A percentile compares a stretch with the other conserved stretches of the same genome.
phyloP scores from a whole-genome alignment of 306 rosid species.

The Dalbergia oliveri region DNA sequence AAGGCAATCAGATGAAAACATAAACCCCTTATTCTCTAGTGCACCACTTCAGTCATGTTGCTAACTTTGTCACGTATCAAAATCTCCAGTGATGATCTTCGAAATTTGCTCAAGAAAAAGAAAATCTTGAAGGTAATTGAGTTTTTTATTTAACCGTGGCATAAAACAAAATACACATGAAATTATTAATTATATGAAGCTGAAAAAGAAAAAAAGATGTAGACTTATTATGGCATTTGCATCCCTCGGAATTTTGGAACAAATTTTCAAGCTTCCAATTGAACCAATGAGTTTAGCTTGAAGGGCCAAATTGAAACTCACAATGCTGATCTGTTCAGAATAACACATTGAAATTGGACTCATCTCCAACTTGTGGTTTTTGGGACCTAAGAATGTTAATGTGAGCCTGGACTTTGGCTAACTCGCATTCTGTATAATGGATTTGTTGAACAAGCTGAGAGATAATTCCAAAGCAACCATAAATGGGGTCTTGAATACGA shows the following conservation, averaged over 20 bases:
- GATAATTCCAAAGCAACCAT: slow-evolving; percentile 66
- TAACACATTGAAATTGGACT: slow-evolving; percentile 25
- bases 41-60: too few relatives aligned
- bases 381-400: slow-evolving; percentile 48
- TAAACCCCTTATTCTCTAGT: too few relatives aligned
- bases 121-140: background rate
- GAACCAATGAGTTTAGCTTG: slow-evolving; percentile 38
- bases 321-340: slow-evolving; percentile 34
- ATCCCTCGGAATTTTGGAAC: background rate
- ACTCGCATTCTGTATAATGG: slow-evolving; percentile 49
- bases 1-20: too few relatives aligned
- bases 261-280: slow-evolving; percentile 7
- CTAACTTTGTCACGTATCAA: too few relatives aligned
- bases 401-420: slow-evolving; percentile 59
- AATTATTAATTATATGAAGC: background rate
- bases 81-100: background rate
- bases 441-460: slow-evolving; percentile 59
- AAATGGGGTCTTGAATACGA: slow-evolving; percentile 65
- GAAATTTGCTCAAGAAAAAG: too few relatives aligned
- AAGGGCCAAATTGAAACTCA: slow-evolving; percentile 37
- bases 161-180: background rate
- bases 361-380: slow-evolving; percentile 25
- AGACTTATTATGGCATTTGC: background rate
- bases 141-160: background rate
- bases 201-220: background rate